These are phyloP conservation scores for Xylariaceae sp. DNA, from an alignment of 2,329 filamentous ascomycete species.

Conservation along the genomic window DNA sequence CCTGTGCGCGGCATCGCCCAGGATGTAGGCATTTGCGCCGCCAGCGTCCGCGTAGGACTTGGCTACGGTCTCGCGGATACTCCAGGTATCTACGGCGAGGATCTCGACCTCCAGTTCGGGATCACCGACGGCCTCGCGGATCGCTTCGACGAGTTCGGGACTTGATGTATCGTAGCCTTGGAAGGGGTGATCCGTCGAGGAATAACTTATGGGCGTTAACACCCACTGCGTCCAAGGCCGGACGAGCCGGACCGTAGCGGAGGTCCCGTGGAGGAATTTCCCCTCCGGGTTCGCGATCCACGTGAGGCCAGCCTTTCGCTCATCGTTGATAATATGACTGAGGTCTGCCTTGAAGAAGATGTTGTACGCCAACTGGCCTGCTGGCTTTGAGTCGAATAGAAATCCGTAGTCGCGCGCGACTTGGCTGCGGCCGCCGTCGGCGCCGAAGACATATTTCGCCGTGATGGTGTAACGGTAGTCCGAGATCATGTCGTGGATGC, in stretches of 20 bases:
- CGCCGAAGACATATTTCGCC: constrained; percentile 14
- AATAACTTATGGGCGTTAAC: constrained; percentile 13
- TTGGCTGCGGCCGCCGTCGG: constrained; percentile 12
- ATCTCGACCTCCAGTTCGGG: constrained; percentile 4
- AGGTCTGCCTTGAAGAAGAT: constrained; percentile 15
- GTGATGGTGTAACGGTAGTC: constrained; percentile 6
- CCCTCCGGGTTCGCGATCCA: constrained; percentile 11
- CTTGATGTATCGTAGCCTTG: too few relatives aligned
- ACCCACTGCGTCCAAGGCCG: constrained; percentile 13
- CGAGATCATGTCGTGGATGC: constrained; percentile 10
- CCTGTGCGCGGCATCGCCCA: constrained; percentile 12
- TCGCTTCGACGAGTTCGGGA: constrained; percentile 8
- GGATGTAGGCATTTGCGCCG: constrained; percentile 8
- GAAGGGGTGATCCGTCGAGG: too few relatives aligned
- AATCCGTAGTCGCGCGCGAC: constrained; percentile 14
- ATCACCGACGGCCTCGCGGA: constrained; percentile 10
- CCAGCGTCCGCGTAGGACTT: too few relatives aligned
- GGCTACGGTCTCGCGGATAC: too few relatives aligned
- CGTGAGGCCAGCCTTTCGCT: constrained; percentile 4
- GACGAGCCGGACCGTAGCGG: constrained; percentile 13
- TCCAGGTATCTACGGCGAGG: too few relatives aligned
- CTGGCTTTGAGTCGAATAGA: constrained; percentile 8
- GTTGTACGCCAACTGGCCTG: constrained; percentile 10
- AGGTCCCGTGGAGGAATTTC: constrained; percentile 13
- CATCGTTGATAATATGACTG: neutral